Evolutionary conservation across 73 alveolate species (phyloP).

Genomic region (Symbiodinium pilosum): DNA sequence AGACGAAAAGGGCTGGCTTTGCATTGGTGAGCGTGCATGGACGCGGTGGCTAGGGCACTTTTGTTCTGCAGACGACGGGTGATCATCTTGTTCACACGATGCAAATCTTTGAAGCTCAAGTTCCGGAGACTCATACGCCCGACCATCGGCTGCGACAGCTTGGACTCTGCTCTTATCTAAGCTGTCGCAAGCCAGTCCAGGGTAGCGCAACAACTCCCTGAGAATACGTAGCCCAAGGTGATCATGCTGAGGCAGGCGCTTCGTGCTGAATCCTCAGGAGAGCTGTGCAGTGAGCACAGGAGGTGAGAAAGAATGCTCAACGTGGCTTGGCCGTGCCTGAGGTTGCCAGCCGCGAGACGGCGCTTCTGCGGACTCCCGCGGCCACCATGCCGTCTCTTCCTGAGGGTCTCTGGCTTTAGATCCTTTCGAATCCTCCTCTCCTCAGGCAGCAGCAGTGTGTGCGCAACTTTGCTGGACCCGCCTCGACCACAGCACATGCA

Average conservation of each 20-base stretch:
- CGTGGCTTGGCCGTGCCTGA: too few species aligned
- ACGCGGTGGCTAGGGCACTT: too few species aligned
- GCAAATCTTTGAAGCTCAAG: too few species aligned
- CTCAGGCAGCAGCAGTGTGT: constrained; percentile 91
- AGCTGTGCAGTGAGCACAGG: too few species aligned
- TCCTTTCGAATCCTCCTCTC: background rate
- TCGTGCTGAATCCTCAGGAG: background rate
- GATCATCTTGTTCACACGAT: too few species aligned
- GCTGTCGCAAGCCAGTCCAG: background rate
- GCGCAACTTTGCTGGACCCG: constrained; percentile 88
- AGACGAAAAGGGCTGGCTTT: too few species aligned
- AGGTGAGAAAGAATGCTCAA: too few species aligned
- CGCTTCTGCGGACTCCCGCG: background rate
- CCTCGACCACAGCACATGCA: background rate
- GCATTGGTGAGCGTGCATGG: too few species aligned
- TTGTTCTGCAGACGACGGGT: too few species aligned
- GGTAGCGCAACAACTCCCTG: background rate
- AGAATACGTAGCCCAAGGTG: background rate
- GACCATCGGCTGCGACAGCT: background rate
- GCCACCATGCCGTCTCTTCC: background rate
- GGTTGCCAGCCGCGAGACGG: constrained; percentile 13
- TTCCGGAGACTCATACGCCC: too few species aligned
- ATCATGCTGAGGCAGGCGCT: constrained; percentile 5
- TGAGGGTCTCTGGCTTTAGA: background rate
- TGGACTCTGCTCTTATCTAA: background rate